Evolutionary conservation across 208 protist species (phyloP), one percentile per base, ranked within the genome.

Genomic region (Leptomonas pyrrhocoris): DNA sequence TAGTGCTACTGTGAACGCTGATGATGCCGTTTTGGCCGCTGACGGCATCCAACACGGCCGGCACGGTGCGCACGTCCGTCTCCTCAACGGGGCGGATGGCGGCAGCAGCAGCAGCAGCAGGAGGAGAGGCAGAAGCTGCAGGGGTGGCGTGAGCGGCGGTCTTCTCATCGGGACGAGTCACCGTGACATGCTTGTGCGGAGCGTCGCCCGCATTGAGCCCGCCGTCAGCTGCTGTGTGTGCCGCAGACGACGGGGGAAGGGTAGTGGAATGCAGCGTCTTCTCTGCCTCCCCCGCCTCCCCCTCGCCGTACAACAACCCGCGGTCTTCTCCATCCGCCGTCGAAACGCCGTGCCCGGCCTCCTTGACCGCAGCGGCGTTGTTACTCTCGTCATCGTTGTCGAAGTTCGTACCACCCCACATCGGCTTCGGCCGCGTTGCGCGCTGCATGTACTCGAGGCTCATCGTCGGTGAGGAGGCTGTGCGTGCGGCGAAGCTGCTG

Each of bases 301-400:
- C 53, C 42, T 69, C 53, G 53, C 64, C 53, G 18, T 28, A 8
- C 53, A 60, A 2, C 31, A 69, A 42, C 12, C 53, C 53, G 18
- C 40, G 64, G 15, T 69, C 64, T 18, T 69, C 53, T 13, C 25
- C 12, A 13, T 38, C 9, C 34, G 7, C 7, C 34, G 9, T 38
- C 9, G n/a, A 6, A 21, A 34, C 42, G 21, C n/a, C 58, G 1
- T 66, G 27, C 25, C 13, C 40, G 43, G 19, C 21, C 3, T 18
- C 28, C 5, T 40, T 66, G 19, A 60, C 38, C 58, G 71, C 34
- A 5, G 31, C 53, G 46, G 28, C 23, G 57, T 57, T 51, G 63
- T 63, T 69, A 42, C 56, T 77, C 34, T 80, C 58, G 51, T 86
- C 77, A 68, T 86, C 73, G 57, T 86, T 83, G 66, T 81, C 74